Conservation (phyloP, 2,329 filamentous ascomycete genomes). For the Pseudohalonectria lignicola region DNA sequence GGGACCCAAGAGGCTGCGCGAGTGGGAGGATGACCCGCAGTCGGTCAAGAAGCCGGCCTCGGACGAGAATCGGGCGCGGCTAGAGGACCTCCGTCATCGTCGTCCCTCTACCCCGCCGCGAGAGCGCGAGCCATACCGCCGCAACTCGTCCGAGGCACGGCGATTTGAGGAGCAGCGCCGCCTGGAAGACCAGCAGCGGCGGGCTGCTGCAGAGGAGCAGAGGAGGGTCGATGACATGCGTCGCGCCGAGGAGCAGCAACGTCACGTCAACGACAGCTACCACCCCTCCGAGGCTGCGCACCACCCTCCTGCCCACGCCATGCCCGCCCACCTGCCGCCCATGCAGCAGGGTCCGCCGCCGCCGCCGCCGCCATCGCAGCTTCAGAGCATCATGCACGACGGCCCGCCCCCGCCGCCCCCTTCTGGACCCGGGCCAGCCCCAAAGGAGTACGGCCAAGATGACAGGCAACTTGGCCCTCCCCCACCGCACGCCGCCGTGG, state of each 20-base stretch:
- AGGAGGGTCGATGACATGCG: slow-evolving; percentile 47
- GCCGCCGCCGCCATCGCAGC: slow-evolving; percentile 31
- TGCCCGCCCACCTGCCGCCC: slow-evolving; percentile 48
- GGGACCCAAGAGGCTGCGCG: slow-evolving; percentile 71
- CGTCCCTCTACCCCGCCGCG: slow-evolving; percentile 65
- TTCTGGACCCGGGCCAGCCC: slow-evolving; percentile 29
- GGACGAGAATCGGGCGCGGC: slow-evolving; percentile 75
- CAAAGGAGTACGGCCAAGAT: slow-evolving; percentile 39
- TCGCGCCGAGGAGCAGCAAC: slow-evolving; percentile 47
- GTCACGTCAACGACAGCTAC: slow-evolving; percentile 67
- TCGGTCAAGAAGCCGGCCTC: slow-evolving; percentile 72
- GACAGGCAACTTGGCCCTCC: slow-evolving; percentile 33
- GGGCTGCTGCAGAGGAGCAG: slow-evolving; percentile 44
- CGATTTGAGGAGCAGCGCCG: slow-evolving; percentile 55
- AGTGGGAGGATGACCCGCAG: slow-evolving; percentile 80
- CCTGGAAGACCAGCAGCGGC: slow-evolving; percentile 40
- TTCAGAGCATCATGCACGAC: slow-evolving; percentile 42
- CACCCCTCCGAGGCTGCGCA: slow-evolving; percentile 90
- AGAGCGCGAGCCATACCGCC: slow-evolving; percentile 59
- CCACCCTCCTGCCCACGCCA: slow-evolving; percentile 56
- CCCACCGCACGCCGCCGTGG: slow-evolving; percentile 31
- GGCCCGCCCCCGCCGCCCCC: slow-evolving; percentile 13
- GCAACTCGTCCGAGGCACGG: slow-evolving; percentile 64
- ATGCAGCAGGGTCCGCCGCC: slow-evolving; percentile 50
- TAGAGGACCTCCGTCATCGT: slow-evolving; percentile 75